Evolutionary conservation across 2,329 filamentous ascomycete genomes (phyloP).

Genomic region (Pestalotiopsis sp.): DNA sequence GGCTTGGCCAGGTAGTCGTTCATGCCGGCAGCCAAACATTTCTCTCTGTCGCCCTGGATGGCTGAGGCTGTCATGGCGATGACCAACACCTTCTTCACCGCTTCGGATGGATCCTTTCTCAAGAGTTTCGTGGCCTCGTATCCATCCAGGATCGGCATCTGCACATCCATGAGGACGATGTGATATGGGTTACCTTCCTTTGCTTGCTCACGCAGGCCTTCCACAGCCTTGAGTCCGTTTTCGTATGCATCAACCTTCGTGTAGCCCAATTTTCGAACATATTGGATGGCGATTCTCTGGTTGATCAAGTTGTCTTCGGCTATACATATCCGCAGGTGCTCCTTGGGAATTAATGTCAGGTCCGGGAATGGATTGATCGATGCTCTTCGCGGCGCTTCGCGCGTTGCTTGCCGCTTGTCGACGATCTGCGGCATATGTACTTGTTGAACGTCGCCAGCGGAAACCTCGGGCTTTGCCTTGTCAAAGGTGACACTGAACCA

Average conservation of each 20-base stretch:
- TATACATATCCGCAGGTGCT: constrained; percentile 84
- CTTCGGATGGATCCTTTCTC: constrained; percentile 73
- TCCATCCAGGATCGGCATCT: constrained; percentile 92
- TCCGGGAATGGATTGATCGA: constrained; percentile 57
- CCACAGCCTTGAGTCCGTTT: constrained; percentile 85
- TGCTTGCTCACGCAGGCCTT: constrained; percentile 76
- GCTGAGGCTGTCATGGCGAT: constrained; percentile 97
- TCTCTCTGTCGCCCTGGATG: constrained; percentile 92
- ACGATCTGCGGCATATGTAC: constrained; percentile 41
- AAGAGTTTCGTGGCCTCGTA: constrained; percentile 89
- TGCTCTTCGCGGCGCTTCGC: constrained; percentile 38
- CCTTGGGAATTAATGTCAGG: constrained; percentile 72
- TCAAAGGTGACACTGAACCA: constrained; percentile 86
- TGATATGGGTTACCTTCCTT: constrained; percentile 78
- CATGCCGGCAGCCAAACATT: constrained; percentile 95
- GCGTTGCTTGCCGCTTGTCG: constrained; percentile 31
- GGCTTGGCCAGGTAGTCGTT: constrained; percentile 97
- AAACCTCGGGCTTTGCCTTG: constrained; percentile 69
- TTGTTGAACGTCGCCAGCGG: constrained; percentile 55
- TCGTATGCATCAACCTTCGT: constrained; percentile 81
- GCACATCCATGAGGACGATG: constrained; percentile 91
- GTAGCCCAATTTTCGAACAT: constrained; percentile 84
- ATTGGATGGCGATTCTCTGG: constrained; percentile 90
- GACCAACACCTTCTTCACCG: constrained; percentile 81
- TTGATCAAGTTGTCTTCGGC: constrained; percentile 96